A percentile compares a stretch with the other conserved stretches of the same genome.
phyloP scores from a whole-genome alignment of 2,329 filamentous ascomycete species.

The Paramyrothecium roridum region DNA sequence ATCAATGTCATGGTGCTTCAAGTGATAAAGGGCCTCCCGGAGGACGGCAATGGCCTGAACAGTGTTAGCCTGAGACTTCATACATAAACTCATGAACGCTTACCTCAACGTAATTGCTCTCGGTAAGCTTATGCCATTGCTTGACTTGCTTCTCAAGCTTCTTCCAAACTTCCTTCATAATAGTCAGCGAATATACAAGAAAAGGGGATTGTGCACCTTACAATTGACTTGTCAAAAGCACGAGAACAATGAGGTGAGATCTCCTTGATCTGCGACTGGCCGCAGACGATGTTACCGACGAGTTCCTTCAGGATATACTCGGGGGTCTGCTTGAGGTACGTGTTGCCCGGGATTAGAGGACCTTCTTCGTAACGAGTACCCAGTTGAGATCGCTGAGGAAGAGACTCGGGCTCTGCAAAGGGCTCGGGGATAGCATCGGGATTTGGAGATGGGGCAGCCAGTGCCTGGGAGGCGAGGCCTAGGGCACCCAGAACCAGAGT shows the following conservation, averaged over 20 bases:
- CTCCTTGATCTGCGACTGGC: background rate
- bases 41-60: background rate
- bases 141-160: background rate
- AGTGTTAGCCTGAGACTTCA: background rate
- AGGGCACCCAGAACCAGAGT: background rate
- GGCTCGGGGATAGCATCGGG: background rate
- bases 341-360: background rate
- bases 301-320: constrained; percentile 1
- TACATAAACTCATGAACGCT: background rate
- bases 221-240: constrained; percentile 1
- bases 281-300: background rate
- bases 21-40: background rate
- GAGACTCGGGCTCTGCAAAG: background rate
- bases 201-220: background rate
- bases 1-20: background rate
- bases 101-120: constrained; percentile 2
- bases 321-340: background rate
- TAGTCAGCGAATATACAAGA: background rate
- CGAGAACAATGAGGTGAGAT: background rate
- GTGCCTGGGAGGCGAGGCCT: background rate
- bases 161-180: background rate
- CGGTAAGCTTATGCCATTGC: background rate
- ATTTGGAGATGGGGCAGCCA: background rate
- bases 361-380: background rate
- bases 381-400: background rate